These are phyloP conservation scores for Aphanomyces cochlioides DNA, from an alignment of 352 stramenopile species.

Conservation along the genomic window DNA sequence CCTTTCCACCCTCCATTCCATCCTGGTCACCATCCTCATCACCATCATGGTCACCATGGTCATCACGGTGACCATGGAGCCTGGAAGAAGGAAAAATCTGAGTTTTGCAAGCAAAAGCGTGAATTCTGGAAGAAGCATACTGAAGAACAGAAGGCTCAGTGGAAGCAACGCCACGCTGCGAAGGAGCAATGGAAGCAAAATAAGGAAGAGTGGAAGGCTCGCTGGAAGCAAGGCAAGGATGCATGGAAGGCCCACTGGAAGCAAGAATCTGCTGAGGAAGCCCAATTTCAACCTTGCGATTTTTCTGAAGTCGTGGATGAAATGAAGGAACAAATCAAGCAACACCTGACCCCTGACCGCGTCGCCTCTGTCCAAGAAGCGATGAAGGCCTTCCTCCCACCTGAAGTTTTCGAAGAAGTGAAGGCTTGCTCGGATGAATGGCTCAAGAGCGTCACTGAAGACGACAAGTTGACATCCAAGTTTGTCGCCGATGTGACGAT, in stretches of 20 bases:
- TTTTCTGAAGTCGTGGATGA: background rate
- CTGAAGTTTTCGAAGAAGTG: conserved; percentile 32
- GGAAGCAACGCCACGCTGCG: conserved; percentile 6
- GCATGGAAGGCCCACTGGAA: conserved; percentile 9
- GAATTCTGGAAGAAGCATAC: conserved; percentile 12
- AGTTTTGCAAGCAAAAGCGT: conserved; percentile 18
- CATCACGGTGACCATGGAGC: conserved; percentile 14
- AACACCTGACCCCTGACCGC: background rate
- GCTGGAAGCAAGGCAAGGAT: conserved; percentile 5
- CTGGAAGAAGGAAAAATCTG: background rate
- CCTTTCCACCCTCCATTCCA: conserved; percentile 12
- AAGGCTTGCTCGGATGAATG: conserved; percentile 33
- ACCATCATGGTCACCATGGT: conserved; percentile 27
- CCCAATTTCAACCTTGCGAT: too few relatives aligned
- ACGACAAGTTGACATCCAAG: conserved; percentile 11
- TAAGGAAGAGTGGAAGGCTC: background rate
- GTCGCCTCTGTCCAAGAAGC: background rate
- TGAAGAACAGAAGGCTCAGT: conserved; percentile 10
- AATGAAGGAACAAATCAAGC: conserved; percentile 1
- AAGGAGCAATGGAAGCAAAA: conserved; percentile 21
- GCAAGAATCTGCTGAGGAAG: background rate
- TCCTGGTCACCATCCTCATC: conserved; percentile 19
- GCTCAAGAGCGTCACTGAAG: conserved; percentile 33
- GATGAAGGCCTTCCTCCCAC: background rate
- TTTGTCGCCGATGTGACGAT: conserved; percentile 87